Percentiles rank a stretch among this genome's conserved stretches.
Conservation (phyloP, 2,329 filamentous ascomycete genomes). For the Xylaria hypoxylon region DNA sequence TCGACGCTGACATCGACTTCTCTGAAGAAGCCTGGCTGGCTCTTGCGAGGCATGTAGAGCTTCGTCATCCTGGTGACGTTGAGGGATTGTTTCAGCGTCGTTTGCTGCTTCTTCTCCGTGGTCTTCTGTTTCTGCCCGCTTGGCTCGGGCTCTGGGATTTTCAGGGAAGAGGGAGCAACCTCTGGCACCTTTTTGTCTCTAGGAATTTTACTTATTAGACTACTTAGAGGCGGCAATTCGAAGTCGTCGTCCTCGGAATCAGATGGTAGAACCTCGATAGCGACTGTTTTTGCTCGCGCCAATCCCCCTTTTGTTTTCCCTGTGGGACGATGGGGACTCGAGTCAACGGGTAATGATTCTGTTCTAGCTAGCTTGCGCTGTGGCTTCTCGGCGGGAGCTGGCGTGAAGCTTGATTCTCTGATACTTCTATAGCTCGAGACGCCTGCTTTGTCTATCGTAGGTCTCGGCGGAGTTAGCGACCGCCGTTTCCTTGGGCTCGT, state of each 20-base stretch:
- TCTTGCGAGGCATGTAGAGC: conserved; percentile 54
- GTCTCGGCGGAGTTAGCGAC: conserved; percentile 37
- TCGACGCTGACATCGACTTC: conserved; percentile 50
- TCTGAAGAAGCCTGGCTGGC: conserved; percentile 55
- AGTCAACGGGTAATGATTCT: conserved; percentile 44
- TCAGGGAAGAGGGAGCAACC: not conserved
- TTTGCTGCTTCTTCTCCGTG: conserved; percentile 41
- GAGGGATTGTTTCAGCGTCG: conserved; percentile 38
- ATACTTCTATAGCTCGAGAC: not conserved
- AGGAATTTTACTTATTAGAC: conserved; percentile 30
- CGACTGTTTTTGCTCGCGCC: conserved; percentile 43
- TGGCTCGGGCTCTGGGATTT: not conserved
- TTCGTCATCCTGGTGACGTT: conserved; percentile 51
- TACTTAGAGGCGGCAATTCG: conserved; percentile 47
- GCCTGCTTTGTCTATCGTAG: conserved; percentile 10
- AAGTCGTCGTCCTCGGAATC: conserved; percentile 43
- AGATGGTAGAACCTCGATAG: conserved; percentile 32
- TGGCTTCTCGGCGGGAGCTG: conserved; percentile 35
- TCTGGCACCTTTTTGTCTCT: conserved; percentile 3
- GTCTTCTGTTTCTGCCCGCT: not conserved
- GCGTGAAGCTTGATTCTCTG: conserved; percentile 37
- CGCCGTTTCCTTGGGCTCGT: conserved; percentile 36
- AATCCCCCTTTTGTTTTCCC: conserved; percentile 32
- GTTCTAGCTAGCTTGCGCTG: conserved; percentile 48
- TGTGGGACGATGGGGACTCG: conserved; percentile 22